phyloP scores from a whole-genome alignment of 2,329 filamentous ascomycete species.

The Epicoccum sorghinum region DNA sequence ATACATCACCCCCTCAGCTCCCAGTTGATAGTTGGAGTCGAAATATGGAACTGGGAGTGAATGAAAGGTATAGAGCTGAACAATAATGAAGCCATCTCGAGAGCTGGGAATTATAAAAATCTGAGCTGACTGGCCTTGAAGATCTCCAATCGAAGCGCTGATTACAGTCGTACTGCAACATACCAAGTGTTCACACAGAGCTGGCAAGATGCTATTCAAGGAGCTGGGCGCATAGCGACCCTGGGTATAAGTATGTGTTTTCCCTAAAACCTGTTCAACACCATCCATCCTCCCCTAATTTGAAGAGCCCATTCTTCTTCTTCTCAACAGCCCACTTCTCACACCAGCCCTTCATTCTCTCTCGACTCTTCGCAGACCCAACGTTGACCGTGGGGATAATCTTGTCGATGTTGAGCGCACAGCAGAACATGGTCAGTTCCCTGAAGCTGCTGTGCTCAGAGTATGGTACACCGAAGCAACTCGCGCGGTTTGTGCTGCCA shows the following conservation, averaged over 20 bases:
- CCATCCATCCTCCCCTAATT: constrained; percentile 31
- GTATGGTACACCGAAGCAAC: constrained; percentile 94
- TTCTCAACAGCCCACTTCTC: constrained; percentile 68
- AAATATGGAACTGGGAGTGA: too few relatives aligned
- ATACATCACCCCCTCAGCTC: too few relatives aligned
- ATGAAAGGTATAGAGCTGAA: too few relatives aligned
- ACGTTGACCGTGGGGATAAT: constrained; percentile 94
- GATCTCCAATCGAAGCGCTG: too few relatives aligned
- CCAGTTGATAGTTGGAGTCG: too few relatives aligned
- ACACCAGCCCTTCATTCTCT: constrained; percentile 71
- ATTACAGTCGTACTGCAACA: too few relatives aligned
- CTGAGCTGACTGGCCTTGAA: too few relatives aligned
- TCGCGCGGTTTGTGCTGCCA: constrained; percentile 80
- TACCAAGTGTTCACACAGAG: too few relatives aligned
- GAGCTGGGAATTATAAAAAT: too few relatives aligned
- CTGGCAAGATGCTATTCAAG: too few relatives aligned
- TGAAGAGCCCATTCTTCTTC: constrained; percentile 66
- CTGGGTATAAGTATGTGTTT: not conserved
- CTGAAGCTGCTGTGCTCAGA: constrained; percentile 95
- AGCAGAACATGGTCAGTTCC: constrained; percentile 92
- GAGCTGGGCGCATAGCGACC: too few relatives aligned
- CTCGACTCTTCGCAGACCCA: constrained; percentile 66
- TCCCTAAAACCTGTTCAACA: not conserved
- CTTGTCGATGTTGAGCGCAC: constrained; percentile 83
- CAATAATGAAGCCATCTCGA: too few relatives aligned